phyloP scores from a whole-genome alignment of 1,139 yeast species.

The Candida sojae region DNA sequence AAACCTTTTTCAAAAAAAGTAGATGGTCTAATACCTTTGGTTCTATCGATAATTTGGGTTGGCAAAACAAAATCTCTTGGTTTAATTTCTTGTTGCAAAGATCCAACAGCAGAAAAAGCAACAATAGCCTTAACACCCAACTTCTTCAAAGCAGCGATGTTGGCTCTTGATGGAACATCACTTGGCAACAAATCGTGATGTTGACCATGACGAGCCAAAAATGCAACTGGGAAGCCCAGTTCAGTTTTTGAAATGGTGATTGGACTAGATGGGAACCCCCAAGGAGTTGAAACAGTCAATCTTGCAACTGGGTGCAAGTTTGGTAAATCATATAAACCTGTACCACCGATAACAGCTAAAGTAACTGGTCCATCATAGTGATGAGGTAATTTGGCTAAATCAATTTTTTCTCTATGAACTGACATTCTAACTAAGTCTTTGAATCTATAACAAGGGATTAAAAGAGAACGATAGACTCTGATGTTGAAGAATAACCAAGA shows the following conservation, averaged over 20 bases:
- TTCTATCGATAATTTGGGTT: conserved; percentile 92
- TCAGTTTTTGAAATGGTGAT: conserved; percentile 81
- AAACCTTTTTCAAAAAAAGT: conserved; percentile 91
- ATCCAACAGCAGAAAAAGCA: conserved; percentile 96
- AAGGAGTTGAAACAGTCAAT: conserved; percentile 81
- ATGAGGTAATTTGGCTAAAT: conserved; percentile 35
- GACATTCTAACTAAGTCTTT: conserved; percentile 27
- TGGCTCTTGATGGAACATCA: conserved; percentile 91
- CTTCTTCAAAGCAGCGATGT: conserved; percentile 90
- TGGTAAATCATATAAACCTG: conserved; percentile 90
- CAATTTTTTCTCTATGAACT: conserved; percentile 35
- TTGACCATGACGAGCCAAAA: conserved; percentile 90
- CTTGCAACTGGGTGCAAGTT: conserved; percentile 84
- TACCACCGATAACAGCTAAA: conserved; percentile 93
- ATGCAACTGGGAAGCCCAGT: conserved; percentile 85
- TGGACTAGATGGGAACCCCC: conserved; percentile 97
- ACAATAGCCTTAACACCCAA: conserved; percentile 85
- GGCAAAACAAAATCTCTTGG: conserved; percentile 97
- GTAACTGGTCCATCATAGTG: conserved; percentile 50
- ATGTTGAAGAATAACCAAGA: not conserved
- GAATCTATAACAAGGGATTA: not conserved
- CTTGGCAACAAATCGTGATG: conserved; percentile 89
- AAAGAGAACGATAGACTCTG: not conserved
- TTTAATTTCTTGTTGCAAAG: conserved; percentile 81
- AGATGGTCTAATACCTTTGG: conserved; percentile 90